Conservation (phyloP, 805 yeast genomes). For the Cyberlindnera xylosilytica region DNA sequence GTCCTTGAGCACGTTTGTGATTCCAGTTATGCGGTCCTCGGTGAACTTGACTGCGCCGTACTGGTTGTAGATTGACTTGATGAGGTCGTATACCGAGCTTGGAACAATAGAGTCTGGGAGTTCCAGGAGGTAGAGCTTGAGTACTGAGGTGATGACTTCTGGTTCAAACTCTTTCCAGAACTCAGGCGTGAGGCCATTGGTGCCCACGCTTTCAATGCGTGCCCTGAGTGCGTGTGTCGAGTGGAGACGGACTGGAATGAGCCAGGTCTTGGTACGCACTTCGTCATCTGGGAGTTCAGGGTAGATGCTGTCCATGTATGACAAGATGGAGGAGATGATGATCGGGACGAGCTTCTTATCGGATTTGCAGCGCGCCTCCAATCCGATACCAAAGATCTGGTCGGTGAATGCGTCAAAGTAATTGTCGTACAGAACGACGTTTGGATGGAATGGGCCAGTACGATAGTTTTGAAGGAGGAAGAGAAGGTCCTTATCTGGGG, state of each 20-base stretch:
- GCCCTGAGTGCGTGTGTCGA: constrained; percentile 60
- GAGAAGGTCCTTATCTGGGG: constrained; percentile 65
- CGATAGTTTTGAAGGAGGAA: constrained; percentile 63
- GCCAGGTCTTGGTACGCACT: constrained; percentile 67
- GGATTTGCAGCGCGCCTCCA: constrained; percentile 65
- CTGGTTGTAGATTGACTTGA: constrained; percentile 62
- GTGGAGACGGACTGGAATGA: constrained; percentile 56
- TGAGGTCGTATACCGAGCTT: constrained; percentile 57
- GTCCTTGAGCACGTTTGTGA: constrained; percentile 63
- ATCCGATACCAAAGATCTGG: constrained; percentile 78
- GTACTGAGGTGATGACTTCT: constrained; percentile 59
- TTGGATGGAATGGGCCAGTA: constrained; percentile 75
- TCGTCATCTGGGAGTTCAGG: constrained; percentile 70
- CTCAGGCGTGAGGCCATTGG: constrained; percentile 31
- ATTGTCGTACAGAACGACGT: constrained; percentile 71
- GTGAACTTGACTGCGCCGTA: constrained; percentile 34
- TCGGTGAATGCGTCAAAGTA: constrained; percentile 66
- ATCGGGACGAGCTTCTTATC: constrained; percentile 74
- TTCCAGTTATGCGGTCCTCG: constrained; percentile 49
- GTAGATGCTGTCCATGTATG: constrained; percentile 65
- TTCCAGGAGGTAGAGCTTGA: constrained; percentile 73
- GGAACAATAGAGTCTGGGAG: constrained; percentile 77
- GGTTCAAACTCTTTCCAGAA: constrained; percentile 41
- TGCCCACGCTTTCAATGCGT: constrained; percentile 52
- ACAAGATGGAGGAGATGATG: constrained; percentile 58